A percentile compares a stretch with the other conserved stretches of the same genome.
These are phyloP conservation scores for Flaveria floridana DNA, from an alignment of 140 eudicot species.

Conservation along the genomic window DNA sequence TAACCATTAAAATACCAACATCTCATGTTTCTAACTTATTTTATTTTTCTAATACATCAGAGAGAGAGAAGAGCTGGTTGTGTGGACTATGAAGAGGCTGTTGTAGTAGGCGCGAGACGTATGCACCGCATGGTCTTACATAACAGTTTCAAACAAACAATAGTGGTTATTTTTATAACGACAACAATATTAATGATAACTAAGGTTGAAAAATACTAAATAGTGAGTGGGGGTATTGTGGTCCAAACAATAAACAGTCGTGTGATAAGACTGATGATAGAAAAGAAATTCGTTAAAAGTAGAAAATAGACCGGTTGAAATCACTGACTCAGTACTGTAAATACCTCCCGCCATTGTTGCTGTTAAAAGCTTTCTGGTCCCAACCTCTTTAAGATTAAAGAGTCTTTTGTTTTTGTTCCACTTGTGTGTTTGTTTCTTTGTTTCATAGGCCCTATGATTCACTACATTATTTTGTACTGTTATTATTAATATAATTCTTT, in stretches of 20 bases:
- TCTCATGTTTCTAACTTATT: too few species aligned
- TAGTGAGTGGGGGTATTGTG: neutral
- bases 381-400: neutral
- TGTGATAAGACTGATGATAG: constrained; percentile 4
- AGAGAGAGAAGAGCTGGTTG: too few species aligned
- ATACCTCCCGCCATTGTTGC: constrained; percentile 20
- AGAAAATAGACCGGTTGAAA: neutral
- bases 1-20: too few species aligned
- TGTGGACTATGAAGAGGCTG: too few species aligned
- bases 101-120: too few species aligned
- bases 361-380: constrained; percentile 16
- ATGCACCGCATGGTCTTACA: too few species aligned
- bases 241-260: neutral
- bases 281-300: constrained; percentile 7
- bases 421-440: neutral
- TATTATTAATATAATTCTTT: too few species aligned
- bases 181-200: neutral
- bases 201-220: neutral
- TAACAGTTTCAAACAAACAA: too few species aligned
- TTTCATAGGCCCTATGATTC: neutral
- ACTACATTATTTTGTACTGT: too few species aligned
- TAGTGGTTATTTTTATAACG: too few species aligned
- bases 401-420: constrained; percentile 4
- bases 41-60: too few species aligned
- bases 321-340: neutral